Conservation (phyloP, 108 stramenopile species). For the Schizochytrium sp. region DNA sequence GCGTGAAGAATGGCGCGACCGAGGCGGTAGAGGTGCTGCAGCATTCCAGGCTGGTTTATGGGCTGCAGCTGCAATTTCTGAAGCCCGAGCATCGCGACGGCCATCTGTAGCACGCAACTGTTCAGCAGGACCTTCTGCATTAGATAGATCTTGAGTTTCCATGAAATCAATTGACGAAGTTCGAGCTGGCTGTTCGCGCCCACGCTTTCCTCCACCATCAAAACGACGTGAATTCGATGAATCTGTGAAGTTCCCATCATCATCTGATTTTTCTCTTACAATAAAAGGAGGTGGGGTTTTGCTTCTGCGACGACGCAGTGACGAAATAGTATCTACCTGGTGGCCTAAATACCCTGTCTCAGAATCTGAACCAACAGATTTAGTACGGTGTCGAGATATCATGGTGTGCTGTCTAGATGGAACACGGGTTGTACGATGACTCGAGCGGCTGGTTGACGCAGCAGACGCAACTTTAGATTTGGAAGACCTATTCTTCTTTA, state of each 20-base stretch:
- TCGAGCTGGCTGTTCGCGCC: background rate
- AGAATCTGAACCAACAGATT: background rate
- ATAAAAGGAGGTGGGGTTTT: constrained; percentile 12
- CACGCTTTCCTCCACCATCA: constrained; percentile 5
- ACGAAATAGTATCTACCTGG: background rate
- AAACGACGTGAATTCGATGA: background rate
- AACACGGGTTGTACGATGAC: background rate
- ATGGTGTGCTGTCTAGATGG: background rate
- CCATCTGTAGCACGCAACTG: constrained; percentile 6
- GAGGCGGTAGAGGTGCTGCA: background rate
- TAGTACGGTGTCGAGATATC: background rate
- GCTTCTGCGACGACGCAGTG: background rate
- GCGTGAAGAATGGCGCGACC: too few relatives aligned
- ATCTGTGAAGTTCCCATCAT: constrained; percentile 26
- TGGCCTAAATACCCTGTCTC: background rate
- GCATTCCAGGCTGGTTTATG: background rate
- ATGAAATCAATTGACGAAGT: background rate
- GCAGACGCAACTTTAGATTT: too few relatives aligned
- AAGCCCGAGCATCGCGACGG: constrained; percentile 1
- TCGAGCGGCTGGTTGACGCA: background rate
- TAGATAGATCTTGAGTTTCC: background rate
- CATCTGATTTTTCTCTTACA: background rate
- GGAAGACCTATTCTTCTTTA: too few relatives aligned
- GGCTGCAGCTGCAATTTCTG: background rate
- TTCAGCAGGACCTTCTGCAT: background rate